Evolutionary conservation across 805 yeast genomes (phyloP), one percentile per base, ranked within the genome.

Genomic region (Hagleromyces aurorensis): DNA sequence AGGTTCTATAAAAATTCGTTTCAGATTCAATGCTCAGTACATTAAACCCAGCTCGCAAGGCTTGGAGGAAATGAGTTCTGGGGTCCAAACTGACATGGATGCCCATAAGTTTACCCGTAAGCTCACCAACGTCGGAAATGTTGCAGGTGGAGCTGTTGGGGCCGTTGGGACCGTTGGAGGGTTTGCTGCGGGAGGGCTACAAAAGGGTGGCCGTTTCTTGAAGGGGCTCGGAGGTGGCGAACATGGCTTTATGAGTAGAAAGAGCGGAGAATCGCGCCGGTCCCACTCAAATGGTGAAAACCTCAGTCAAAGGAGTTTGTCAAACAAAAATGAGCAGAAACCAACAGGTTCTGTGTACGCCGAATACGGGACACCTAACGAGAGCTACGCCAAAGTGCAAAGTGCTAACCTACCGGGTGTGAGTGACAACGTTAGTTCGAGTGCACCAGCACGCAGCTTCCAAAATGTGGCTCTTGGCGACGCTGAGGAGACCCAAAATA

Each of bases 11-110:
- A 59, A 65, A 32, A 48, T 77, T 34, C 59, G 63, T 25, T 77
- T 72, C 3, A 56, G 62, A 1, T 82, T 80, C 56, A 50, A 48
- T 24, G 86, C 89, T 13, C 72, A 74, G 43, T 82, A 79, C 51
- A 57, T 74, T 26, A 71, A 80, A 52, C 84, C 89, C n/a, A 61
- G 49, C 26, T 69, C 33, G 11, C 25, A 35, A 15, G 35, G 69
- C 11, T 59, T 63, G 16, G 33, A 33, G 29, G 33, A 37, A 18
- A 22, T 24, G 22, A 28, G 34, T n/a, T 29, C 23, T 9, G 37
- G n/a, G n/a, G n/a, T n/a, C n/a, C n/a, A n/a, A n/a, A n/a, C n/a
- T 32, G 70, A 68, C 13, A 44, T 60, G 29, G 62, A 58, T 19
- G 46, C 69, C 16, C 52, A 56, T 13, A 59, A 57, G 13, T 43